A percentile compares a stretch with the other conserved stretches of the same genome.
Conservation (phyloP, 257 asterid genomes). For the Solanum piurae region DNA sequence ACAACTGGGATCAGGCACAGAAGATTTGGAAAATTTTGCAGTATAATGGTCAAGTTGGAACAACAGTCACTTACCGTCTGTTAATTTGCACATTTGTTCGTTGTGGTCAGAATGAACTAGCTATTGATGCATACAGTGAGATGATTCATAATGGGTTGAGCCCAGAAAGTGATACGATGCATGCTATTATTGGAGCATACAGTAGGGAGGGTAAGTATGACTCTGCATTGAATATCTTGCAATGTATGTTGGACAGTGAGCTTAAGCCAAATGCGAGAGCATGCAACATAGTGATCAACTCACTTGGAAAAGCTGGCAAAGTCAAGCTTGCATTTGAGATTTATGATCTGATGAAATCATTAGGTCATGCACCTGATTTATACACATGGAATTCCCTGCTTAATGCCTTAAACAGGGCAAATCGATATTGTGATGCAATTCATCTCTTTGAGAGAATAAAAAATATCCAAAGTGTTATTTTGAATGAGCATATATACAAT, state of each 20-base stretch:
- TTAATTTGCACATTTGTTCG: conserved; percentile 72
- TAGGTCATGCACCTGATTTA: conserved; percentile 67
- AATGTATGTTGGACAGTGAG: conserved; percentile 36
- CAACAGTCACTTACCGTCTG: conserved; percentile 58
- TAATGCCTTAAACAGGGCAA: conserved; percentile 61
- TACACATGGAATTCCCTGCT: conserved; percentile 84
- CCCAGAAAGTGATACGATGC: conserved; percentile 60
- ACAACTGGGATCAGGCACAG: conserved; percentile 48
- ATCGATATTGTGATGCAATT: conserved; percentile 51
- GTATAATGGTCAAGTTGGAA: conserved; percentile 39
- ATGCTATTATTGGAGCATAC: conserved; percentile 84
- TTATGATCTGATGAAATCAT: conserved; percentile 38
- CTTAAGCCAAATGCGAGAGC: conserved; percentile 54
- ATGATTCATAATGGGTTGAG: conserved; percentile 50
- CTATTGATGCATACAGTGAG: conserved; percentile 79
- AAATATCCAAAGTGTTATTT: conserved; percentile 20
- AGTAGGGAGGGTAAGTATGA: conserved; percentile 80
- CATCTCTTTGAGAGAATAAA: conserved; percentile 49
- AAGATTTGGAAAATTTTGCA: conserved; percentile 59
- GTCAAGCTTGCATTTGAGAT: conserved; percentile 53
- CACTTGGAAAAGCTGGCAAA: conserved; percentile 65
- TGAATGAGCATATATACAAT: conserved; percentile 52
- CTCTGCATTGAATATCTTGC: conserved; percentile 41
- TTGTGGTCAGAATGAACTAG: conserved; percentile 67
- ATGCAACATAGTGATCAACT: conserved; percentile 61